phyloP scores from a whole-genome alignment of 441 rosid species.

The Melianthus villosus region DNA sequence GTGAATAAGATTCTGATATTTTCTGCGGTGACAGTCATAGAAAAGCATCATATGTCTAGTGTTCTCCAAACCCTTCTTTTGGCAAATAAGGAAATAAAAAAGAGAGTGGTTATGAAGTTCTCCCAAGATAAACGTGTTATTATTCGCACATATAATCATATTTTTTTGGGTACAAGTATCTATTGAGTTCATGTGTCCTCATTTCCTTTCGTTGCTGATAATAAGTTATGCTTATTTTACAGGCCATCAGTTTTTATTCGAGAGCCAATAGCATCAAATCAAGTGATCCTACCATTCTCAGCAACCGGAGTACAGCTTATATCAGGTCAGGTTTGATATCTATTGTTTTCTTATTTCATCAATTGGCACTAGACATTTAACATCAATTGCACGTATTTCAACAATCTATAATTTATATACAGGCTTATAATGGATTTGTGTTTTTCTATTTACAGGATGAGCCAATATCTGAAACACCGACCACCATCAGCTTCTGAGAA shows the following conservation, averaged over 20 bases:
- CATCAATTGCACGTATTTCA: neutral
- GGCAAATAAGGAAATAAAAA: too few relatives aligned
- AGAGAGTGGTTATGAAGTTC: too few relatives aligned
- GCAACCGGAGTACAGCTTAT: conserved; percentile 70
- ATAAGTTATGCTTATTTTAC: conserved; percentile 7
- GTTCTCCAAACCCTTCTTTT: too few relatives aligned
- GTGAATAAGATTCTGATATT: too few relatives aligned
- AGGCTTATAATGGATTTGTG: conserved; percentile 6
- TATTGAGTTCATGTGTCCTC: neutral
- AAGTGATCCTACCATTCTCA: conserved; percentile 57
- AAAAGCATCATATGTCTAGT: too few relatives aligned
- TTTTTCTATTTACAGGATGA: conserved; percentile 33
- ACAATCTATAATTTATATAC: conserved; percentile 1
- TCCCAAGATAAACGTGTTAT: too few relatives aligned
- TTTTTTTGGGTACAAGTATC: neutral
- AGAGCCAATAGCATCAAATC: conserved; percentile 66
- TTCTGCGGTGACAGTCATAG: too few relatives aligned
- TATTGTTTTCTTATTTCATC: neutral
- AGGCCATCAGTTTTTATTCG: conserved; percentile 68
- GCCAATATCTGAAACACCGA: conserved; percentile 56
- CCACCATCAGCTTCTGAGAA: conserved; percentile 59
- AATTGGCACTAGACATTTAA: neutral
- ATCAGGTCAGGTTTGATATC: conserved; percentile 35
- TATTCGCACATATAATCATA: too few relatives aligned
- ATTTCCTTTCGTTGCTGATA: conserved; percentile 6